Evolutionary conservation across 106 monocot species (phyloP).

Genomic region (Dendrobium chrysotoxum): DNA sequence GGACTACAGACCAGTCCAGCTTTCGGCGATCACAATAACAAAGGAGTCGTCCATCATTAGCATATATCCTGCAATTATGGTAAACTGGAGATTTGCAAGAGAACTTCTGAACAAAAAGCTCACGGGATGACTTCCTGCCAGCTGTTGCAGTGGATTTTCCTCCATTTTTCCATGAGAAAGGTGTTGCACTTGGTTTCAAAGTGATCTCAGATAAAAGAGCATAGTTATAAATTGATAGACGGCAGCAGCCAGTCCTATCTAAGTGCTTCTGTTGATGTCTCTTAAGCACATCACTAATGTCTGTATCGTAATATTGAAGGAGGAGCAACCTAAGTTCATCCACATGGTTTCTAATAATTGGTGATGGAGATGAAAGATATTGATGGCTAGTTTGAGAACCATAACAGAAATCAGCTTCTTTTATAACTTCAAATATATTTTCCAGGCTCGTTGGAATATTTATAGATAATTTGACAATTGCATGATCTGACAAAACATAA

Average conservation of each 20-base stretch:
- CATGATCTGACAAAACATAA: conserved; percentile 80
- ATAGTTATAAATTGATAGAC: conserved; percentile 71
- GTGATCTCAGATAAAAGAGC: conserved; percentile 57
- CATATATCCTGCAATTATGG: conserved; percentile 94
- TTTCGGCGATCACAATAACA: conserved; percentile 96
- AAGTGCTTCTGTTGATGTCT: conserved; percentile 50
- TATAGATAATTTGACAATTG: conserved; percentile 51
- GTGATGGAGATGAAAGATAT: conserved; percentile 38
- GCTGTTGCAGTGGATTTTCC: conserved; percentile 22
- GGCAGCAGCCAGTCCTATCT: conserved; percentile 32
- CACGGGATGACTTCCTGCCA: conserved; percentile 64
- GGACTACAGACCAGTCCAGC: conserved; percentile 70
- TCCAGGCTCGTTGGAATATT: conserved; percentile 41
- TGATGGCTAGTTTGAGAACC: conserved; percentile 18
- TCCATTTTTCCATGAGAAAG: conserved; percentile 45
- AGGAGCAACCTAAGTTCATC: conserved; percentile 54
- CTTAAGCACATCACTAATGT: conserved; percentile 48
- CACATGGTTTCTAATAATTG: conserved; percentile 52
- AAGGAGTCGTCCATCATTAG: conserved; percentile 88
- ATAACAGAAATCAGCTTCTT: conserved; percentile 38
- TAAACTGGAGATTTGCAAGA: conserved; percentile 97
- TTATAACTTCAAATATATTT: conserved; percentile 42
- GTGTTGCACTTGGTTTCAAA: conserved; percentile 30
- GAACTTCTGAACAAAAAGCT: conserved; percentile 87
- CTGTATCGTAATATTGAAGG: conserved; percentile 36